Evolutionary conservation across 768 basidiomycete species (phyloP).

Genomic region (Lactarius deliciosus): DNA sequence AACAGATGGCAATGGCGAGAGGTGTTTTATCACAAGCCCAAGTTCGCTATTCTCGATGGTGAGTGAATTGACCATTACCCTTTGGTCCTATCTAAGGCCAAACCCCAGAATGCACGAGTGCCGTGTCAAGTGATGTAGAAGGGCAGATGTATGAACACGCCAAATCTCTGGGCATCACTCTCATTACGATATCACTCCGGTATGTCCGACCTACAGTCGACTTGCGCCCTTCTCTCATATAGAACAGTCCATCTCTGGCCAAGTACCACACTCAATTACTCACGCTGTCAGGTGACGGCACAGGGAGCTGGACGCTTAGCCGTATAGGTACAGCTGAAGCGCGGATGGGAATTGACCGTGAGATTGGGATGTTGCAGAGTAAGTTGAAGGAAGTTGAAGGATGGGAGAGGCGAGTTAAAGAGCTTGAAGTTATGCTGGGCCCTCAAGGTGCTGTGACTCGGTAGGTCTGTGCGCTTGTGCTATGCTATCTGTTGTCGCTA

Average conservation of each 20-base stretch:
- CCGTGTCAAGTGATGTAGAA: slow-evolving; percentile 95
- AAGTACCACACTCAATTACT: slow-evolving; percentile 90
- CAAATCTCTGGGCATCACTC: slow-evolving; percentile 83
- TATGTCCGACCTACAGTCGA: slow-evolving; percentile 37
- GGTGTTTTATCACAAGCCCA: slow-evolving; percentile 86
- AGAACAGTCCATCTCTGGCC: slow-evolving; percentile 70
- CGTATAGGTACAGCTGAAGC: slow-evolving; percentile 73
- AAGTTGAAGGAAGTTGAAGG: slow-evolving; percentile 66
- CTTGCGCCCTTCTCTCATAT: slow-evolving; percentile 2
- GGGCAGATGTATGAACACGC: slow-evolving; percentile 94
- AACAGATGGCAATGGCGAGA: slow-evolving; percentile 86
- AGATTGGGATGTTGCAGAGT: slow-evolving; percentile 65
- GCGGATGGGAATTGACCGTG: slow-evolving; percentile 69
- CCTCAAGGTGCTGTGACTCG: slow-evolving; percentile 14
- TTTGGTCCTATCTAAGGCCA: slow-evolving; percentile 17
- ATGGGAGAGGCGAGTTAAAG: slow-evolving; percentile 71
- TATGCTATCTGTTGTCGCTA: not conserved
- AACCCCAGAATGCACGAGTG: slow-evolving; percentile 82
- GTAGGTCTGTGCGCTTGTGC: not conserved
- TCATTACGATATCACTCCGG: slow-evolving; percentile 91
- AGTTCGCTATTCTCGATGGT: slow-evolving; percentile 87
- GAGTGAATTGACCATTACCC: slow-evolving; percentile 32
- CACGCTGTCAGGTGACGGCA: slow-evolving; percentile 70
- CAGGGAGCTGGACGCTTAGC: slow-evolving; percentile 68
- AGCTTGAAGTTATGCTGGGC: slow-evolving; percentile 55